Evolutionary conservation across 2,329 filamentous ascomycete species (phyloP).

Genomic region (Magnaporthales sp.): DNA sequence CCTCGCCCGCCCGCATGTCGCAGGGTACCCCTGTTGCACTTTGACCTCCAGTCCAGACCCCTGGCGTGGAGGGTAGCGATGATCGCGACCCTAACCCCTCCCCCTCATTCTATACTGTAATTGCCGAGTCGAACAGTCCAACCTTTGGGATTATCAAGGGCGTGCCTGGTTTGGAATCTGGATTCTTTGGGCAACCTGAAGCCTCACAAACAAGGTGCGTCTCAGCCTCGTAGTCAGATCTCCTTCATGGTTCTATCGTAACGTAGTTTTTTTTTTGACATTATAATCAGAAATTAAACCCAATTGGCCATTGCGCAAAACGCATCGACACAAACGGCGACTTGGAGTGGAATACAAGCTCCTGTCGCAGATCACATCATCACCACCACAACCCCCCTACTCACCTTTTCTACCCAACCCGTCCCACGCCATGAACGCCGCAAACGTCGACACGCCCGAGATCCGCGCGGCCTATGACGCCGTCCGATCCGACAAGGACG

Average conservation of each 20-base stretch:
- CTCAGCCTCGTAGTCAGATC: slow-evolving; percentile 4
- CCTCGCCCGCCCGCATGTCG: too few relatives aligned
- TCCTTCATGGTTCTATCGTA: too few relatives aligned
- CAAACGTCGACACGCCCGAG: slow-evolving; percentile 47
- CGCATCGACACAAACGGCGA: neutral
- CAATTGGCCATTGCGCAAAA: neutral
- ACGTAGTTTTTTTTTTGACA: neutral
- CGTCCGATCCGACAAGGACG: slow-evolving; percentile 57
- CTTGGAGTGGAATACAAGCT: neutral
- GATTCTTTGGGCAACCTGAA: neutral
- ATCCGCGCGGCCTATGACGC: slow-evolving; percentile 57
- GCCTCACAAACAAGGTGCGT: slow-evolving; percentile 2
- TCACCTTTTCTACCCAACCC: neutral
- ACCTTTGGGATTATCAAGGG: neutral
- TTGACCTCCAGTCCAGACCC: neutral
- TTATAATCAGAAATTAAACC: neutral
- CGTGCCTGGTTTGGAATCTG: neutral
- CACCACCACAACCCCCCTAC: neutral
- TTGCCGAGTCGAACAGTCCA: neutral
- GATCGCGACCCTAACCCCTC: neutral
- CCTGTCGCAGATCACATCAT: neutral
- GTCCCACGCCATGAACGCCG: slow-evolving; percentile 20
- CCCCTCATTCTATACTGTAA: neutral
- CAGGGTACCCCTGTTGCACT: neutral
- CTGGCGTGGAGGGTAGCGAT: too few relatives aligned